Evolutionary conservation across 2,329 filamentous ascomycete species (phyloP).

Genomic region (Cryphonectria naterciae): DNA sequence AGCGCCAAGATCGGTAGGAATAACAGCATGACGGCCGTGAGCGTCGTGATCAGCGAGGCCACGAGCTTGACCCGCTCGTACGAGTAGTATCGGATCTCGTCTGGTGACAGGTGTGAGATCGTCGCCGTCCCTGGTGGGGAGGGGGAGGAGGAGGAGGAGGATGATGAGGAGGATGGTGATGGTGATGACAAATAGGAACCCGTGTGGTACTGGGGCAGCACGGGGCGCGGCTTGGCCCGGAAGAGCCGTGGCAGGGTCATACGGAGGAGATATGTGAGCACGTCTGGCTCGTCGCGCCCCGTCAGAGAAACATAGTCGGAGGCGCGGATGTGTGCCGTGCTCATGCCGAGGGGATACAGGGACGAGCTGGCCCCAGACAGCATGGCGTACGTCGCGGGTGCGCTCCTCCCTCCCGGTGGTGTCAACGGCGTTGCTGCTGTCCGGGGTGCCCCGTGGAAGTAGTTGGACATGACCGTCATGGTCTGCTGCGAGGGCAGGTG

Average conservation of each 20-base stretch:
- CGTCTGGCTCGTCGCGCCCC: background rate
- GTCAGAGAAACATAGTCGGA: constrained; percentile 10
- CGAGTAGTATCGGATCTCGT: constrained; percentile 6
- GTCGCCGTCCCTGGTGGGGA: background rate
- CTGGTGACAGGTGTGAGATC: background rate
- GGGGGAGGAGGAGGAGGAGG: background rate
- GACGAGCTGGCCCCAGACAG: constrained; percentile 1
- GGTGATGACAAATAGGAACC: background rate
- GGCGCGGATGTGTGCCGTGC: background rate
- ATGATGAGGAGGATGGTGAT: background rate
- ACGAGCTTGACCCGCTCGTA: background rate
- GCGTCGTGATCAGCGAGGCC: background rate
- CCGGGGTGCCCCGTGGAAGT: background rate
- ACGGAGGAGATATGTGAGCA: background rate
- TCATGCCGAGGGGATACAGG: constrained; percentile 10
- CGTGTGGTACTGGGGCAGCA: background rate
- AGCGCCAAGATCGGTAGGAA: constrained; percentile 20
- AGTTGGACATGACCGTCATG: background rate
- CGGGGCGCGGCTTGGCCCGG: background rate
- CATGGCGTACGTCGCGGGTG: background rate
- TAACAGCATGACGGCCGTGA: constrained; percentile 9
- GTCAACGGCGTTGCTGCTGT: background rate
- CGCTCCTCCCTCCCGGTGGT: background rate
- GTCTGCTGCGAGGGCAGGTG: background rate
- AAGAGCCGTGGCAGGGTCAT: constrained; percentile 2